A percentile compares a stretch with the other conserved stretches of the same genome.
phyloP scores from a whole-genome alignment of 2,329 filamentous ascomycete species.

The Ceratocystis albifundus region DNA sequence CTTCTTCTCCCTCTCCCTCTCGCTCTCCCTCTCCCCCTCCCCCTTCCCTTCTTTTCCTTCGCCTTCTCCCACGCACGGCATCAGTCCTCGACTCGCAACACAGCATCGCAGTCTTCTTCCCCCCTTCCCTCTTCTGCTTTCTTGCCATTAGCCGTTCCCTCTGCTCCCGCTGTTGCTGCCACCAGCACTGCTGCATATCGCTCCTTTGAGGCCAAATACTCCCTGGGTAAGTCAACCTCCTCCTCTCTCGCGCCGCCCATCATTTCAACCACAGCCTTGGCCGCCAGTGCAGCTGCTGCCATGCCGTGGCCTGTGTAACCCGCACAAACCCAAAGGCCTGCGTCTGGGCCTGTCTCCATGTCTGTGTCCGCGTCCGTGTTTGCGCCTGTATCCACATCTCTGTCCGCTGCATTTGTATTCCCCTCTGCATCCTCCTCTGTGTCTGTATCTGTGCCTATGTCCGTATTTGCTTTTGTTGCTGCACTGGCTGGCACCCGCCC shows the following conservation, averaged over 20 bases:
- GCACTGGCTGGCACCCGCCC: conserved; percentile 48
- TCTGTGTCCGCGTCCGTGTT: no score
- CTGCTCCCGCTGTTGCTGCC: neutral
- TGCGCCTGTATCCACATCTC: conserved; percentile 16
- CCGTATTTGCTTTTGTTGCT: conserved; percentile 32
- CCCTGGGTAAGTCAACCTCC: conserved; percentile 36
- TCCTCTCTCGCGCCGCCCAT: conserved; percentile 36
- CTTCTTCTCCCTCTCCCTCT: neutral
- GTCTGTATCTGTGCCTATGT: no score
- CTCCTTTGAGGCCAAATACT: conserved; percentile 33
- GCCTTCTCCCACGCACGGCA: neutral
- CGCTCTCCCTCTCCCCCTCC: neutral
- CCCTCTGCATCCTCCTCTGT: no score
- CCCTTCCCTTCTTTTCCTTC: neutral
- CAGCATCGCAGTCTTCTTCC: neutral
- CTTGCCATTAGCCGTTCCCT: neutral
- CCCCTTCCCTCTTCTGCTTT: neutral
- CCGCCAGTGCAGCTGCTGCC: conserved; percentile 59
- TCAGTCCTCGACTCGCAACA: neutral
- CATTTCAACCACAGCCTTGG: conserved; percentile 50
- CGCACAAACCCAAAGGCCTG: conserved; percentile 50
- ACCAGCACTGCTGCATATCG: conserved; percentile 24
- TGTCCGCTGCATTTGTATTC: no score
- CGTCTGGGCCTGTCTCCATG: neutral
- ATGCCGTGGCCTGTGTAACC: conserved; percentile 68